Evolutionary conservation across 1,284 basidiomycete species (phyloP), one percentile per base, ranked within the genome.

Genomic region (Neolentinus lepideus): DNA sequence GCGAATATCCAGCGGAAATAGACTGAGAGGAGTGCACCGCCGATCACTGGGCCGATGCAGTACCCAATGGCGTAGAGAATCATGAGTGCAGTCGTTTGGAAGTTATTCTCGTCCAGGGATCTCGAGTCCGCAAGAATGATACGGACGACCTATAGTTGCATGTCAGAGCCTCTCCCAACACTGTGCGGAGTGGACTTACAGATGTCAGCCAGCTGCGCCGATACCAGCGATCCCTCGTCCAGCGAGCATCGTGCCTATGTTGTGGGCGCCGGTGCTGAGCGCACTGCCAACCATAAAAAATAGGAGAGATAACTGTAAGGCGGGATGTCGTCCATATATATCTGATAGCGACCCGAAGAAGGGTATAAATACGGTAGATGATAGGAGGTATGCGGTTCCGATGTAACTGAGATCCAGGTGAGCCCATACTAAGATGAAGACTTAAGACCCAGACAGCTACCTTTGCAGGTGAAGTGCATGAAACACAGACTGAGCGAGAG

Each of bases 1-100:
- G 73, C 79, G 56, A 80, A 81, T 14, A 80, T 72, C 78, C 78
- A 81, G 27, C 79, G 71, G 63, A 76, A 80, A 50, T 66, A 73
- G 6, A 72, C 63, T 1, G 60, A 60, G 2, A 72, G 64, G 4
- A 80, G 61, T 24, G 59, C 69, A 3, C 78, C 79, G 2, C 78
- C 78, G 50, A 79, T 74, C 50, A 73, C 63, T 0, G 79, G 79
- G 0, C 79, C 79, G 3, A 74, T 54, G 47, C 65, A 70, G 56
- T 68, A 79, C 0, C 78, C 77, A 29, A 77, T 56, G 0, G 70
- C 54, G 62, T 76, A 80, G 1, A 80, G 67, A 2, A 76, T 43
- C 58, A 77, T 75, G 22, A 78, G 33, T 52, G 72, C 61, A 6
- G 71, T 62, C 48, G 71, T 69, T 57, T 78, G 77, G 57, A 69